Conservation (phyloP, 2,329 filamentous ascomycete genomes). For the Clonostachys chloroleuca region DNA sequence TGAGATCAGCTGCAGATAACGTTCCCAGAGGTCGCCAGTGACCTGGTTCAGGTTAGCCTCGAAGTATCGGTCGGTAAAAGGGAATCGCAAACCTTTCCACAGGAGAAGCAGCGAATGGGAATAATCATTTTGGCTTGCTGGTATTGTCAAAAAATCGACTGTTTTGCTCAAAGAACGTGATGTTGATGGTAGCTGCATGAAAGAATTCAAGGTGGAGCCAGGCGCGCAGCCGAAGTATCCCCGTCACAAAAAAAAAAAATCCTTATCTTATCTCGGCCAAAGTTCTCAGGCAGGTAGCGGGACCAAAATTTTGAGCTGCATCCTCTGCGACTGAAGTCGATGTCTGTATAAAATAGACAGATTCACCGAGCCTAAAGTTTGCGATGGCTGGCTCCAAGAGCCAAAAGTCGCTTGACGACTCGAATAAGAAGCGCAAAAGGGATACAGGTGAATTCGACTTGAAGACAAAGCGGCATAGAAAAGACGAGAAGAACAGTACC, state of each 20-base stretch:
- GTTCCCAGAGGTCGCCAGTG: conserved; percentile 95
- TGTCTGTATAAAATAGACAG: neutral
- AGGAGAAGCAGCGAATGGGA: conserved; percentile 96
- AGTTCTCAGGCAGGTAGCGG: conserved; percentile 24
- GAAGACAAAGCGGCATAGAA: conserved; percentile 33
- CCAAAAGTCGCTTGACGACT: conserved; percentile 24
- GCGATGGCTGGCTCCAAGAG: conserved; percentile 28
- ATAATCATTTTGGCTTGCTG: conserved; percentile 77
- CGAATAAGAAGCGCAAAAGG: conserved; percentile 41
- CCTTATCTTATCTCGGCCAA: conserved; percentile 36
- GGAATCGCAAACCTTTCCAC: conserved; percentile 73
- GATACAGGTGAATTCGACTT: conserved; percentile 34
- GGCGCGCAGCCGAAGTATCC: conserved; percentile 4
- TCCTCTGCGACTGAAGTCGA: neutral
- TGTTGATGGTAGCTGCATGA: neutral
- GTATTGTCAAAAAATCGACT: neutral
- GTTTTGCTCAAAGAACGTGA: neutral
- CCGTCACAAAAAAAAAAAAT: conserved; percentile 9
- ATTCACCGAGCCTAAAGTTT: neutral
- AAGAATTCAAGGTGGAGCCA: neutral
- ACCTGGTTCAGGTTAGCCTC: conserved; percentile 54
- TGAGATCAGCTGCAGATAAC: conserved; percentile 85
- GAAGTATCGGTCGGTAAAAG: neutral
- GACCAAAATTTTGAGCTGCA: conserved; percentile 28
- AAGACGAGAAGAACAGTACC: conserved; percentile 12